Base-by-base conservation (phyloP, 1,139 yeast species). In the Kodamaea anthophila region DNA sequence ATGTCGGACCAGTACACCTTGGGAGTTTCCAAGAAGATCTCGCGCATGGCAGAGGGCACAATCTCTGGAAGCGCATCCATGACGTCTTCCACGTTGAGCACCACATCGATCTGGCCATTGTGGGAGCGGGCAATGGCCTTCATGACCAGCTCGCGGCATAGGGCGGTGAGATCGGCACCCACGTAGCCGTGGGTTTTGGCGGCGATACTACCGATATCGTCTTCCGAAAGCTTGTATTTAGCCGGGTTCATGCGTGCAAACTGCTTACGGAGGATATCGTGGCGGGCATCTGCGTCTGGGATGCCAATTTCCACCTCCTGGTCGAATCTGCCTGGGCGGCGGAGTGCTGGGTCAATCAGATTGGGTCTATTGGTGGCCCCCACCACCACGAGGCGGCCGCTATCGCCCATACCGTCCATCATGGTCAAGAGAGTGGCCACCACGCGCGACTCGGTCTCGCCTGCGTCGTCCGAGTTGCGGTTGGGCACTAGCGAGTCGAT, bases 1-100 rank as follows among this genome's bases (percentile, higher is more conserved):
- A 91, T 88, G 55, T 93, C 98, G 9, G 75, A 61, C 98, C 98
- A 91, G 40, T 74, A 70, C 1, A 88, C 94, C 47, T 86, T 84
- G 4, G 98, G 97, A 71, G 88, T 85, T 47, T 91, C 99, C 32
- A 91, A 62, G 37, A 87, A 79, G 33, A 88, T 85, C 49, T 93
- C 98, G 36, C 96, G 71, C 98, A 93, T 91, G 2, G 97, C 98
- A 36, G 94, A 83, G 1, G 98, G 98, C 29, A 94, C 68, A 5
- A 91, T 76, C 18, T 84, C 93, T 1, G 77, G 60, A 47, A 87
- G 55, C 0, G 96, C 91, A 13, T 56, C 57, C 26, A 74, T 73
- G 15, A 88, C 62, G 47, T 88, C 95, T 1, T 51, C 58, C 7
- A 62, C 34, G 2, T 53, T 51, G 5, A 66, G 51, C 1, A 41